A percentile compares a stretch with the other conserved stretches of the same genome.
phyloP scores from a whole-genome alignment of 2,329 filamentous ascomycete genomes.

The Fusarium clavum region DNA sequence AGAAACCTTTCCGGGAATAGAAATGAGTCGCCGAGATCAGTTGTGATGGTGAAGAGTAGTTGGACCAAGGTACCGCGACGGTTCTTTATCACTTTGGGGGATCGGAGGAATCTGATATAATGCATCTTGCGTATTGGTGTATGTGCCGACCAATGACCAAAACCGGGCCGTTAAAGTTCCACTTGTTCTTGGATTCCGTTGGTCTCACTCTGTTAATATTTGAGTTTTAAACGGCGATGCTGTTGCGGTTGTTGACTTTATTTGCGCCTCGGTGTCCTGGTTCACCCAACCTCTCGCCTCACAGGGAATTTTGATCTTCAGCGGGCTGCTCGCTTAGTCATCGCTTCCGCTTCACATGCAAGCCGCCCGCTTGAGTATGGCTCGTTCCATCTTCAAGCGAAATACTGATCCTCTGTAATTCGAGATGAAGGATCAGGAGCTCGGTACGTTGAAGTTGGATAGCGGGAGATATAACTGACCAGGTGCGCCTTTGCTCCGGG shows the following conservation, averaged over 20 bases:
- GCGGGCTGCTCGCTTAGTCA: conserved; percentile 28
- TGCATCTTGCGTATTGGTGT: conserved; percentile 58
- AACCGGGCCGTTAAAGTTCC: neutral
- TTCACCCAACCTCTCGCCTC: conserved; percentile 18
- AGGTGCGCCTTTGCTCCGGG: neutral
- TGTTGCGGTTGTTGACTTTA: conserved; percentile 3
- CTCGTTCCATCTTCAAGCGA: neutral
- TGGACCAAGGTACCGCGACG: conserved; percentile 50
- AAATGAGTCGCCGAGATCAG: conserved; percentile 68
- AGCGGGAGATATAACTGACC: neutral
- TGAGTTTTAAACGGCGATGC: neutral
- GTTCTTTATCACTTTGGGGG: conserved; percentile 54
- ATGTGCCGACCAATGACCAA: neutral
- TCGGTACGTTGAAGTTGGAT: accelerated
- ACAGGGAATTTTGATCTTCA: conserved; percentile 22
- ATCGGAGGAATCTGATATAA: conserved; percentile 66
- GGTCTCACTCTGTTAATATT: neutral
- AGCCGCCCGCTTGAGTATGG: neutral
- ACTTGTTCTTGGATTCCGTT: neutral
- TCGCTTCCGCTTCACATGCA: conserved; percentile 20
- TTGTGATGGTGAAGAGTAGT: conserved; percentile 66
- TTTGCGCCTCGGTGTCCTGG: conserved; percentile 4
- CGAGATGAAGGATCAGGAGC: neutral
- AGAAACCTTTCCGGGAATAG: conserved; percentile 59
- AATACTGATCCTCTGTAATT: neutral